Conservation (phyloP, 192 early-diverging fungal genomes). For the Coemansia sp. region DNA sequence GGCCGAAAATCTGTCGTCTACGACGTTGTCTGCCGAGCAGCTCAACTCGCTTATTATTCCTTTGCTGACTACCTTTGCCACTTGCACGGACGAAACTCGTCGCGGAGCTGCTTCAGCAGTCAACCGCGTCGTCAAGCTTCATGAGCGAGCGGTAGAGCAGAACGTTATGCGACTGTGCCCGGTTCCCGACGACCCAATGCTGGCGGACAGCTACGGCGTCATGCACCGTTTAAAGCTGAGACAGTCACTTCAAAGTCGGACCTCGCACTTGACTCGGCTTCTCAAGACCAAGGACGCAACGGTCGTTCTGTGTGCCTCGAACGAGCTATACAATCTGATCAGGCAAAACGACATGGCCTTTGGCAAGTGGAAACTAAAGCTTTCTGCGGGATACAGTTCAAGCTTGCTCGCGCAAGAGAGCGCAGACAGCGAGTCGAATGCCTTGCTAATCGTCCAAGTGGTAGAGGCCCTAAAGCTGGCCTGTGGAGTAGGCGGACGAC, state of each 20-base stretch:
- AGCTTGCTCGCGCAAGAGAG: not conserved
- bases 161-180: constrained; percentile 29
- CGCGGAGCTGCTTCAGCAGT: constrained; percentile 18
- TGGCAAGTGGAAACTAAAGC: constrained; percentile 30
- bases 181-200: constrained; percentile 44
- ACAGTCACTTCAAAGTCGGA: constrained; percentile 13
- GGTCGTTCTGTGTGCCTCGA: constrained; percentile 31
- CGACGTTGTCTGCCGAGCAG: constrained; percentile 27
- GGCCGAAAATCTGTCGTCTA: constrained; percentile 23
- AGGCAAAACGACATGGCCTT: constrained; percentile 17
- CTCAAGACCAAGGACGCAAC: constrained; percentile 38
- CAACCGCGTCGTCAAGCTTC: constrained; percentile 19
- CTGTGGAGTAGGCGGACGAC: constrained; percentile 16
- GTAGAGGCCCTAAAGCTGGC: constrained; percentile 18
- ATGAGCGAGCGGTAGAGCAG: constrained; percentile 11
- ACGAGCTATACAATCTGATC: constrained; percentile 27
- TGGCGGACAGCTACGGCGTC: constrained; percentile 15
- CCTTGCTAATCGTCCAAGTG: constrained; percentile 11
- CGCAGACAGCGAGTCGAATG: constrained; percentile 8
- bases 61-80: constrained; percentile 28
- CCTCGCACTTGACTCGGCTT: constrained; percentile 18
- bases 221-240: constrained; percentile 7
- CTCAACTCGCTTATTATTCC: constrained; percentile 48
- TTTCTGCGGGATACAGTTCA: constrained; percentile 1
- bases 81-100: not conserved